A percentile compares a stretch with the other conserved stretches of the same genome.
phyloP scores from a whole-genome alignment of 2,329 filamentous ascomycete genomes.

The Monilinia polystroma region DNA sequence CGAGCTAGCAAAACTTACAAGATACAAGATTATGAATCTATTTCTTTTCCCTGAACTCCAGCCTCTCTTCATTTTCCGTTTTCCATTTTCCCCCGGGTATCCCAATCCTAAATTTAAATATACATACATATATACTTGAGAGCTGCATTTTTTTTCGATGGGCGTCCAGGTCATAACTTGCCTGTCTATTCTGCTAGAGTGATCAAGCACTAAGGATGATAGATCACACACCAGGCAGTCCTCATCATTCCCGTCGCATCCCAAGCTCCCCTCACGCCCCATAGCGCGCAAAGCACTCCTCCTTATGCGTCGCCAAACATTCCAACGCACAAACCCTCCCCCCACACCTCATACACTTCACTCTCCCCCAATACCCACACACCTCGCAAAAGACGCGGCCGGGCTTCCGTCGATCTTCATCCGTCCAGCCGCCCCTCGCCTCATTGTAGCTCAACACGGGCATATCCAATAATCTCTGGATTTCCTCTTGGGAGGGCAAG shows the following conservation, averaged over 20 bases:
- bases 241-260: no score
- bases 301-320: constrained; percentile 69
- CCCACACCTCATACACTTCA: constrained; percentile 77
- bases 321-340: constrained; percentile 73
- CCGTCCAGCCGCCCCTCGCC: constrained; percentile 51
- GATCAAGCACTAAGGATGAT: no score
- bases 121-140: not conserved
- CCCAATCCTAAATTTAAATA: not conserved
- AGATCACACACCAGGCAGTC: no score
- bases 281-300: constrained; percentile 68
- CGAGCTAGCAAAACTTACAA: not conserved
- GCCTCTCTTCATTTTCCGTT: not conserved
- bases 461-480: constrained; percentile 61
- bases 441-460: constrained; percentile 69
- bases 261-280: constrained; percentile 40
- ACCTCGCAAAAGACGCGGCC: constrained; percentile 70
- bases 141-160: no score
- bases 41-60: not conserved
- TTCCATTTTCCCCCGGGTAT: not conserved
- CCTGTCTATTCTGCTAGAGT: no score
- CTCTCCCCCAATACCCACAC: constrained; percentile 78
- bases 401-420: constrained; percentile 51
- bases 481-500: constrained; percentile 58
- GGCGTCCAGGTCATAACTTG: no score
- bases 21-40: not conserved